These are phyloP conservation scores for Mycena maculata DNA, from an alignment of 768 basidiomycete genomes.

Conservation along the genomic window DNA sequence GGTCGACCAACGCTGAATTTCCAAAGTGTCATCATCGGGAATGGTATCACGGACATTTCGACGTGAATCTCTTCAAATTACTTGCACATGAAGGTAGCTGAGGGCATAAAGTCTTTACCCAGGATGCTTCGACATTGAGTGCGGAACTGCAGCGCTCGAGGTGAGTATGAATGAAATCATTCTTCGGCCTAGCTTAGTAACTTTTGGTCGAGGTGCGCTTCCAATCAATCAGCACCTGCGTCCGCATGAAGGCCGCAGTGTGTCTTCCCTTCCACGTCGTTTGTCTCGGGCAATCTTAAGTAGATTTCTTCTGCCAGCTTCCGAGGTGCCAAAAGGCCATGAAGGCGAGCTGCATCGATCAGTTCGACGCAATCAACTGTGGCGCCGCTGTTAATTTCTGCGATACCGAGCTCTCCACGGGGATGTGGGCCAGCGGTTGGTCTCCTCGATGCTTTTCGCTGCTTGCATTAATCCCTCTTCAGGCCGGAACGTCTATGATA, in stretches of 20 bases:
- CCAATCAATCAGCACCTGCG: slow-evolving; percentile 63
- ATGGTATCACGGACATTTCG: slow-evolving; percentile 59
- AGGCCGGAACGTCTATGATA: slow-evolving; percentile 75
- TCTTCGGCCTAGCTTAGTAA: too few relatives aligned
- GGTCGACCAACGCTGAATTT: slow-evolving; percentile 74
- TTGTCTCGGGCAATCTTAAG: neutral
- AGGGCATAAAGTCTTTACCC: slow-evolving; percentile 50
- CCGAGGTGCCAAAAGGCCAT: slow-evolving; percentile 73
- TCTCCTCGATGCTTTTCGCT: neutral
- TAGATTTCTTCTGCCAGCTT: slow-evolving; percentile 50
- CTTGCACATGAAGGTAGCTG: neutral
- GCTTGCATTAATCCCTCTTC: neutral
- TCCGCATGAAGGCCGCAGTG: slow-evolving; percentile 70
- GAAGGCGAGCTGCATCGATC: slow-evolving; percentile 66
- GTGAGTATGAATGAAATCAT: too few relatives aligned
- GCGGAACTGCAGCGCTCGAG: slow-evolving; percentile 58
- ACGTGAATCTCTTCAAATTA: slow-evolving; percentile 41
- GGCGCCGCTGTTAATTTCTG: slow-evolving; percentile 73
- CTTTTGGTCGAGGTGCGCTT: slow-evolving; percentile 55
- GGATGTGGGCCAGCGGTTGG: slow-evolving; percentile 56
- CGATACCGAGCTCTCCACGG: slow-evolving; percentile 57
- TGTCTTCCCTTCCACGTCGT: slow-evolving; percentile 32
- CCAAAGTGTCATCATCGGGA: slow-evolving; percentile 78
- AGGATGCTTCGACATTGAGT: slow-evolving; percentile 62
- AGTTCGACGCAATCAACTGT: slow-evolving; percentile 75